Evolutionary conservation across 805 yeast species (phyloP).

Genomic region (Blastobotrys chiropterorum): DNA sequence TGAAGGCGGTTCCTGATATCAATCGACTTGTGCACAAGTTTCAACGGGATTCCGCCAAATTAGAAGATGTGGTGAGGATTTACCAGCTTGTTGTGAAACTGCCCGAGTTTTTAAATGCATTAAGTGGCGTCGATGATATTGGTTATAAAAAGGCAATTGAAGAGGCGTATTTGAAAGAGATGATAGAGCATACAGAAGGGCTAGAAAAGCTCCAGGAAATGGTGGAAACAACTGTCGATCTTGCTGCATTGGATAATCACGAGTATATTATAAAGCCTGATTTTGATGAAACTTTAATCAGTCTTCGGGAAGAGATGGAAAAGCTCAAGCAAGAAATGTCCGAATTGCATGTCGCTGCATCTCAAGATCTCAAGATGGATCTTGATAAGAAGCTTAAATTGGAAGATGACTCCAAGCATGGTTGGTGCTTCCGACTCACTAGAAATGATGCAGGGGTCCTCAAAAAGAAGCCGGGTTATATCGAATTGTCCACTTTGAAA

Average conservation of each 20-base stretch:
- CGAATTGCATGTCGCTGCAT: conserved; percentile 47
- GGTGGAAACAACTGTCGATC: conserved; percentile 87
- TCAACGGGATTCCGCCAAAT: conserved; percentile 44
- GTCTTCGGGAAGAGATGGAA: conserved; percentile 54
- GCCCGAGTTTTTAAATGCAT: conserved; percentile 57
- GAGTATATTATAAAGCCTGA: conserved; percentile 86
- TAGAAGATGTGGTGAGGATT: conserved; percentile 85
- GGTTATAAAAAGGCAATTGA: conserved; percentile 32
- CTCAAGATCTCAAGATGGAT: conserved; percentile 73
- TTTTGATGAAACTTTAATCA: conserved; percentile 70
- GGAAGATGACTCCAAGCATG: conserved; percentile 81
- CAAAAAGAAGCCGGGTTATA: conserved; percentile 54
- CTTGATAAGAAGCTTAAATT: conserved; percentile 82
- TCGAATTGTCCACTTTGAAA: conserved; percentile 83
- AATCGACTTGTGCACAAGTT: conserved; percentile 69
- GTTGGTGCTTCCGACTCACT: conserved; percentile 92
- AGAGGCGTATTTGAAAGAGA: conserved; percentile 52
- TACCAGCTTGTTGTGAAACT: conserved; percentile 71
- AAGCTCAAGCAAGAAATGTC: conserved; percentile 55
- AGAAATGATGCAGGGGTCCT: conserved; percentile 78
- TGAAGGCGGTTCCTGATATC: conserved; percentile 76
- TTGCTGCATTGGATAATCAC: conserved; percentile 72
- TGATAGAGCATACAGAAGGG: conserved; percentile 44
- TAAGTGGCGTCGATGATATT: conserved; percentile 41
- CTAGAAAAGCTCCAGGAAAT: conserved; percentile 70